These are phyloP conservation scores for Podila verticillata DNA, from an alignment of 192 early-diverging fungal genomes.

Conservation along the genomic window DNA sequence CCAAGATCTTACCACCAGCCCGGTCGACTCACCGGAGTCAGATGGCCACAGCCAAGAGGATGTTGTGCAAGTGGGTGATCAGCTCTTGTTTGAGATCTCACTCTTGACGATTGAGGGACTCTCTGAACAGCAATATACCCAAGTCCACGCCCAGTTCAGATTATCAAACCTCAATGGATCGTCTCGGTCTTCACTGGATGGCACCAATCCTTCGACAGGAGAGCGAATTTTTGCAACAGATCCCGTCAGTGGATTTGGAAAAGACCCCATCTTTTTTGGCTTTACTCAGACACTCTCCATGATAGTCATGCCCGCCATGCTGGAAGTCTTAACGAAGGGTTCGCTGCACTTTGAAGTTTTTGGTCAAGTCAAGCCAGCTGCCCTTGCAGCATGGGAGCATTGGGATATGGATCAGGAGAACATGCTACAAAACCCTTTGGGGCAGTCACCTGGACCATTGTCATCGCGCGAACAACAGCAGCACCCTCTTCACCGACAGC, in stretches of 20 bases:
- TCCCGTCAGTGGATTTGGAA: conserved; percentile 64
- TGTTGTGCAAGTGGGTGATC: conserved; percentile 56
- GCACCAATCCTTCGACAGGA: not conserved
- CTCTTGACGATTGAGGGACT: conserved; percentile 71
- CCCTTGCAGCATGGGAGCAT: conserved; percentile 53
- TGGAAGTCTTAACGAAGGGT: conserved; percentile 47
- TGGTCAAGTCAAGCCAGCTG: conserved; percentile 50
- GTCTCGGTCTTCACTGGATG: not conserved
- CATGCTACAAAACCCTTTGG: conserved; percentile 6
- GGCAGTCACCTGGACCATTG: not conserved
- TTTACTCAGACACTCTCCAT: conserved; percentile 60
- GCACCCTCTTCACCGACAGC: not conserved
- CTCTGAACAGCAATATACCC: conserved; percentile 68
- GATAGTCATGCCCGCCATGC: conserved; percentile 38
- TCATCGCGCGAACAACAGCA: not conserved
- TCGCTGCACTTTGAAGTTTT: conserved; percentile 62
- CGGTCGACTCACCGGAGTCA: not conserved
- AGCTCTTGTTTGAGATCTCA: conserved; percentile 72
- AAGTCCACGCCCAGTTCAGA: conserved; percentile 79
- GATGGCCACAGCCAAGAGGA: conserved; percentile 4
- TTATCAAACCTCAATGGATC: conserved; percentile 65
- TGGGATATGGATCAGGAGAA: conserved; percentile 65
- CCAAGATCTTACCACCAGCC: not conserved
- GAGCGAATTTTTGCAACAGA: conserved; percentile 68
- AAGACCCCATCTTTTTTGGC: conserved; percentile 59